phyloP scores from a whole-genome alignment of 805 yeast genomes.

The Naumovozyma dairenensis region DNA sequence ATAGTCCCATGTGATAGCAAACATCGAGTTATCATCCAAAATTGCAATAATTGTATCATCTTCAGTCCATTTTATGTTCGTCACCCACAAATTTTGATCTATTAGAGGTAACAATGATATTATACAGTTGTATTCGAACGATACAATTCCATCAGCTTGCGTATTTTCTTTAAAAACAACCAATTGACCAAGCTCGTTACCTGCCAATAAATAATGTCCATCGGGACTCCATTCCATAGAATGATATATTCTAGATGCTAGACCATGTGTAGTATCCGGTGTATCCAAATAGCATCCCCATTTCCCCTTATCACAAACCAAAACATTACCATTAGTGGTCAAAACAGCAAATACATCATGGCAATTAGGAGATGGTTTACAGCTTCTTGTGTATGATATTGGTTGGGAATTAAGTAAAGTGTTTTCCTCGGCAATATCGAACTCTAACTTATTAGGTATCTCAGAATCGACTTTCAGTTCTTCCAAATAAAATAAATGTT shows the following conservation, averaged over 20 bases:
- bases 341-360: slow-evolving; percentile 17
- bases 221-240: slow-evolving; percentile 20
- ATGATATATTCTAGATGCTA: slow-evolving; percentile 18
- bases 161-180: slow-evolving; percentile 6
- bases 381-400: slow-evolving; percentile 13
- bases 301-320: slow-evolving; percentile 11
- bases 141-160: neutral
- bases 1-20: slow-evolving; percentile 3
- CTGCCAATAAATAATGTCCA: slow-evolving; percentile 15
- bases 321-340: slow-evolving; percentile 23
- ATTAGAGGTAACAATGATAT: neutral
- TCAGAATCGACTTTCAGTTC: slow-evolving; percentile 12
- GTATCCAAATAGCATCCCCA: slow-evolving; percentile 17
- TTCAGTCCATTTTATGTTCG: slow-evolving; percentile 11
- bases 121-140: neutral
- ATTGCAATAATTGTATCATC: slow-evolving; percentile 6
- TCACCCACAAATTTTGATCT: slow-evolving; percentile 15
- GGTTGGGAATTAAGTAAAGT: slow-evolving; percentile 24
- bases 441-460: slow-evolving; percentile 22
- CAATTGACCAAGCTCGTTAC: slow-evolving; percentile 21
- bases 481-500: slow-evolving; percentile 20
- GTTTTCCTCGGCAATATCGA: slow-evolving; percentile 15
- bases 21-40: slow-evolving; percentile 20
- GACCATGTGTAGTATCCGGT: neutral
- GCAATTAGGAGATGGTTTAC: slow-evolving; percentile 13